These are phyloP conservation scores for Yamadazyma paraphyllophila DNA, from an alignment of 805 yeast genomes.

Conservation along the genomic window DNA sequence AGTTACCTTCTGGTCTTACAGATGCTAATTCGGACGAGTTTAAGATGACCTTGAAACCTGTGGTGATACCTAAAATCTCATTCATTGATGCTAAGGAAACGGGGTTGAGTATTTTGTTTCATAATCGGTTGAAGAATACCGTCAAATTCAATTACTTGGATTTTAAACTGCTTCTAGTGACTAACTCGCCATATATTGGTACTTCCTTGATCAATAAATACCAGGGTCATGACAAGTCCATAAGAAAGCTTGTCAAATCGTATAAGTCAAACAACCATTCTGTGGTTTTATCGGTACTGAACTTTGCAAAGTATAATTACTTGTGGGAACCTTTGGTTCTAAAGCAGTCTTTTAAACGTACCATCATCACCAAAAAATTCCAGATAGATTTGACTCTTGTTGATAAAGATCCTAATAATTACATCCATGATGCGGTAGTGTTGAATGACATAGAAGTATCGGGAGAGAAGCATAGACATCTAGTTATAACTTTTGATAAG, in stretches of 20 bases:
- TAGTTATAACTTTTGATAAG: constrained; percentile 30
- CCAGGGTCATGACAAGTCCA: constrained; percentile 86
- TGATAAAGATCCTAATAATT: constrained; percentile 4
- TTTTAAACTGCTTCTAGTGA: constrained; percentile 9
- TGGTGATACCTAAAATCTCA: constrained; percentile 15
- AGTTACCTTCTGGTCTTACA: background rate
- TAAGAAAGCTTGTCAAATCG: constrained; percentile 64
- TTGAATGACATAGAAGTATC: constrained; percentile 30
- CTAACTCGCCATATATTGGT: constrained; percentile 10
- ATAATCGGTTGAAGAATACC: constrained; percentile 37
- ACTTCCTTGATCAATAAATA: constrained; percentile 44
- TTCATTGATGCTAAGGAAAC: constrained; percentile 12
- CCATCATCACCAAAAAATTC: constrained; percentile 35
- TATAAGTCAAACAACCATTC: constrained; percentile 26
- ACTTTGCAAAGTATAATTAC: constrained; percentile 37
- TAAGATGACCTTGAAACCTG: constrained; percentile 15
- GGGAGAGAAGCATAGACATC: constrained; percentile 24
- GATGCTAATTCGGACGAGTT: constrained; percentile 3
- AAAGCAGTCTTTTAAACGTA: constrained; percentile 12
- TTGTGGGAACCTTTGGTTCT: constrained; percentile 42
- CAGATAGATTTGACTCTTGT: constrained; percentile 20
- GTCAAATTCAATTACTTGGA: constrained; percentile 25
- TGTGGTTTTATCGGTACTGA: constrained; percentile 36
- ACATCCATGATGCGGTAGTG: constrained; percentile 31
- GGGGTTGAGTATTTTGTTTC: constrained; percentile 25